Evolutionary conservation across 192 early-diverging fungal species (phyloP), one percentile per base, ranked within the genome.

Genomic region (Linnemannia elongata): DNA sequence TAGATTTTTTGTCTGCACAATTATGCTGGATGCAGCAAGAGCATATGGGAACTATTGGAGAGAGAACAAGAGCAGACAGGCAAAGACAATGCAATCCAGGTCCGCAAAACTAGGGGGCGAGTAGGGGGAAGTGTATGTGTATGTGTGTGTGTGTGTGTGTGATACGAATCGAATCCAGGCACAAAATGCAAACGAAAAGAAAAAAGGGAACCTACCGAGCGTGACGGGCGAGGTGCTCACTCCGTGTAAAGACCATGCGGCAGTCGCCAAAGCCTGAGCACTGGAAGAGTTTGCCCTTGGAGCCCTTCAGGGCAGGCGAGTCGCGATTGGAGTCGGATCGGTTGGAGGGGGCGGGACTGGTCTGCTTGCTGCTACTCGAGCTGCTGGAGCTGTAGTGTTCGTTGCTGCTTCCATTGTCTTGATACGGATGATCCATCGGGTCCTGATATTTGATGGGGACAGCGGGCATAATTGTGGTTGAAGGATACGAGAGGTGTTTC

Each of bases 221-320:
- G 57, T 87, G 85, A 22, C 85, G 75, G 36, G 85, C 85, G 6
- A 87, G 72, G 57, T 87, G 85, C 24, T 87, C 85, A 39, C 85
- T 87, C 13, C 85, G 79, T 17, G 85, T 87, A 74, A 87, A 87
- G 70, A 87, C 85, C 85, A 87, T 87, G 49, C 85, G 85, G 41
- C 85, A 87, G 66, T 87, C 85, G 18, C 85, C 85, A 81, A 81
- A 87, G 30, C 85, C 85, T 2, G 85, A 74, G 49, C 85, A 87
- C 44, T 87, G 85, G 42, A 87, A 87, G 57, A 87, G 79, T 63
- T 87, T 87, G 39, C 85, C 80, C 30, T 85, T 85, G 60, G 79
- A 69, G 45, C 41, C 60, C 57, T 72, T 86, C 42, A 73, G 70
- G 6, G 66, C 57, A n/a, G 83, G 77, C 9, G 77, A 85, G 22